Conservation (phyloP, 2,329 filamentous ascomycete genomes). For the Monosporascus ibericus region DNA sequence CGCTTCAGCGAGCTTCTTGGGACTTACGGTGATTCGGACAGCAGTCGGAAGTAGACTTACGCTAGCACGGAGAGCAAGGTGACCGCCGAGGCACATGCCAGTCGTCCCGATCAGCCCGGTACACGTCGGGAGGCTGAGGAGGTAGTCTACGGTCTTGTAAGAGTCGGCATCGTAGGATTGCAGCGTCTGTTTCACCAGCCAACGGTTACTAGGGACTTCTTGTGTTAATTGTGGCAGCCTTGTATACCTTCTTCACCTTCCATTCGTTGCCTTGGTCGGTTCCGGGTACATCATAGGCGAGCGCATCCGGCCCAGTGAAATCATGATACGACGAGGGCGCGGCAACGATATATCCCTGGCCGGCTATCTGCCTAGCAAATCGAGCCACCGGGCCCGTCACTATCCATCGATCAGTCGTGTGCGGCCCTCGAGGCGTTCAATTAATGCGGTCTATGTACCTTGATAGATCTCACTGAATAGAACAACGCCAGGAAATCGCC, state of each 20-base stretch:
- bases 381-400: slow-evolving; percentile 86
- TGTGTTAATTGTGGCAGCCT: slow-evolving; percentile 2
- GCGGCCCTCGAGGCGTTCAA: slow-evolving; percentile 1
- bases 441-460: slow-evolving; percentile 45
- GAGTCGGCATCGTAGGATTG: slow-evolving; percentile 82
- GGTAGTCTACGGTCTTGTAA: slow-evolving; percentile 58
- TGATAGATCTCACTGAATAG: slow-evolving; percentile 95
- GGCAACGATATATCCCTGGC: slow-evolving; percentile 88
- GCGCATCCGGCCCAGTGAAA: slow-evolving; percentile 76
- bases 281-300: slow-evolving; percentile 81
- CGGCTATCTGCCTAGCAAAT: slow-evolving; percentile 86
- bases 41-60: slow-evolving; percentile 29
- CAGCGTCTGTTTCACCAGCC: slow-evolving; percentile 51
- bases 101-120: slow-evolving; percentile 74
- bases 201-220: not conserved
- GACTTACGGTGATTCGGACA: not conserved
- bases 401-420: slow-evolving; percentile 25
- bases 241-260: slow-evolving; percentile 69
- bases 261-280: slow-evolving; percentile 83
- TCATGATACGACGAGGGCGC: slow-evolving; percentile 91
- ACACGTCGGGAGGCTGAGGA: slow-evolving; percentile 69
- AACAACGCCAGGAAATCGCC: slow-evolving; percentile 75
- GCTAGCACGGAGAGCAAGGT: slow-evolving; percentile 61
- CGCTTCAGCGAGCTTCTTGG: not conserved
- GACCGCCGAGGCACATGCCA: slow-evolving; percentile 91